Evolutionary conservation across 2,329 filamentous ascomycete genomes (phyloP).

Genomic region (Arthrobotrys megalospora): DNA sequence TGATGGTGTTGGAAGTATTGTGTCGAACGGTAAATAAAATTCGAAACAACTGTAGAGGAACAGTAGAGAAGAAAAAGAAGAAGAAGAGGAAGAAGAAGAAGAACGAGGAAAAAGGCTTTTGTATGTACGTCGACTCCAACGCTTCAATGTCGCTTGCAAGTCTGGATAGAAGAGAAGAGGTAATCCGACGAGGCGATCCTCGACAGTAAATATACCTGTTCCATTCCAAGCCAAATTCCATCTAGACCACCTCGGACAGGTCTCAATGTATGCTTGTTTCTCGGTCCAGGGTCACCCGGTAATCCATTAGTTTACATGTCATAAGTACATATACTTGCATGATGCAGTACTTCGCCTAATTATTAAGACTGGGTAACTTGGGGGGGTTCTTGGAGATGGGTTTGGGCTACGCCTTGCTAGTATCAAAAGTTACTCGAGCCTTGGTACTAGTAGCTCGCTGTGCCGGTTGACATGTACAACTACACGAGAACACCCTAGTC

Average conservation of each 20-base stretch:
- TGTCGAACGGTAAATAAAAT: constrained; percentile 7
- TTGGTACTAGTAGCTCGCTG: not conserved
- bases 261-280: not conserved
- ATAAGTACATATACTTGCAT: constrained; percentile 35
- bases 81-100: constrained; percentile 16
- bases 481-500: not conserved
- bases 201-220: constrained; percentile 49
- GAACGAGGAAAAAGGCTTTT: not conserved
- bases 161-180: constrained; percentile 8
- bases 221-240: not conserved
- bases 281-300: constrained; percentile 16
- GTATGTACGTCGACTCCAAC: constrained; percentile 3
- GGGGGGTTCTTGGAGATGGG: constrained; percentile 3
- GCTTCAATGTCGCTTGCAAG: constrained; percentile 32
- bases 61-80: constrained; percentile 11
- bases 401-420: constrained; percentile 5
- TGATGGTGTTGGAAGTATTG: not conserved
- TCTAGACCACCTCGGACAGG: not conserved
- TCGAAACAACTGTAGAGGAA: not conserved
- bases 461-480: constrained; percentile 10
- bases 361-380: not conserved
- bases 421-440: constrained; percentile 5
- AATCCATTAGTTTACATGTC: constrained; percentile 19
- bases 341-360: constrained; percentile 34
- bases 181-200: constrained; percentile 27